Base-by-base conservation (phyloP, 129 eudicot genomes). In the Logfia minima region DNA sequence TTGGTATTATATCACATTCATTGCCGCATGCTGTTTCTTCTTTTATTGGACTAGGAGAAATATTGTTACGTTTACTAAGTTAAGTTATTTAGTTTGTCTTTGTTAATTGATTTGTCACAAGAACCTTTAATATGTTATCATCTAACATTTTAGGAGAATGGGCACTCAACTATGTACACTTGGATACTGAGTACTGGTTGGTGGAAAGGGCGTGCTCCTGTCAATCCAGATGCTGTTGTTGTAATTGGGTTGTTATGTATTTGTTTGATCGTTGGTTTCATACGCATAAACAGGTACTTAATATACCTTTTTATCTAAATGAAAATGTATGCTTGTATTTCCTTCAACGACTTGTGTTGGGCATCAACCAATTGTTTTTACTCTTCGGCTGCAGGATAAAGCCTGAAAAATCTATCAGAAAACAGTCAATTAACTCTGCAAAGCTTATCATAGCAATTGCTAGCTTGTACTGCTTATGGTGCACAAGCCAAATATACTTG, bases 131-230 rank as follows among this genome's bases (percentile, higher is more conserved):
- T 19, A 52, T 18, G 22, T 28, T 8, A 2, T 69, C 31, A n/a
- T 70, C 13, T 68, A 10, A 34, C 35, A 53, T 28, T 55, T 8
- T 81, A 94, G 98, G 98, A 94, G 83, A 94, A 94, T 51, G 98
- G 98, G 37, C 92, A 89, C 76, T 91, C 98, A 68, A 77, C 97
- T 7, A 82, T 87, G 85, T 94, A 89, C 76, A 89, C 87, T 35
- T 94, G 98, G 98, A 83, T 94, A 72, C 67, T 94, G 64, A 94
- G 97, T 84, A 94, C 98, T n/a, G 98, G 98, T 64, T 94, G 98
- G 98, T 94, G 98, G 98, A 37, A 76, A 67, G 82, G 81, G 24
- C 90, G 90, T 18, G 97, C 98, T 28, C 93, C 98, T 11, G 82
- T 94, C 68, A 89, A 89, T 81, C 92, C 98, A 48, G 98, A 94